phyloP scores from a whole-genome alignment of 2,329 filamentous ascomycete genomes.

The Xylariomycetidae sp. region DNA sequence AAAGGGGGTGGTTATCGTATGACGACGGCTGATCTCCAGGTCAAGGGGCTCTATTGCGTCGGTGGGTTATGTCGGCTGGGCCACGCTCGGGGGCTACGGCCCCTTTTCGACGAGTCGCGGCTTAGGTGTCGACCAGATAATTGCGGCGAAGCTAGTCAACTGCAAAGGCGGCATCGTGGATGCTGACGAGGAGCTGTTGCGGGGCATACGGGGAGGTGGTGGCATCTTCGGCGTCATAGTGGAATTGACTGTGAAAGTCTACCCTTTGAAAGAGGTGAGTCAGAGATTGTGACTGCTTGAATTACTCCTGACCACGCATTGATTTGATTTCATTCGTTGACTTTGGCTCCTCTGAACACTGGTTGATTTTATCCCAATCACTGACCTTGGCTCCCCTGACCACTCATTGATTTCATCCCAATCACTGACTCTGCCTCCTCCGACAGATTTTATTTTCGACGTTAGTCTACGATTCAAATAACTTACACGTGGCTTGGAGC shows the following conservation, averaged over 20 bases:
- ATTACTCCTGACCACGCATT: too few species aligned
- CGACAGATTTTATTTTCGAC: too few species aligned
- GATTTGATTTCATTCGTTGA: too few species aligned
- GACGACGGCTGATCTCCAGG: neutral
- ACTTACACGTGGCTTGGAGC: too few species aligned
- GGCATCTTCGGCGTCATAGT: conserved; percentile 35
- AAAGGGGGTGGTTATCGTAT: neutral
- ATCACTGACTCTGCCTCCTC: too few species aligned
- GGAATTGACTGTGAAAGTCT: conserved; percentile 35
- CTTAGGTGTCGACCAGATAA: conserved; percentile 32
- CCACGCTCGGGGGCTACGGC: conserved; percentile 30
- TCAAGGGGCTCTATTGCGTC: conserved; percentile 16
- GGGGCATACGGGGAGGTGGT: conserved; percentile 35
- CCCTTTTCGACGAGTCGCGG: conserved; percentile 26
- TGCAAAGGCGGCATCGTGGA: conserved; percentile 30
- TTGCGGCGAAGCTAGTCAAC: conserved; percentile 34
- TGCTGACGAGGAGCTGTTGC: conserved; percentile 31
- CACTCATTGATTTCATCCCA: too few species aligned
- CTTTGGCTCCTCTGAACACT: too few species aligned
- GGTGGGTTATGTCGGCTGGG: conserved; percentile 31
- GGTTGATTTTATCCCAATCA: too few species aligned
- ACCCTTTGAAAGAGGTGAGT: conserved; percentile 27
- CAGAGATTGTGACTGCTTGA: too few species aligned
- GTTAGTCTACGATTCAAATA: too few species aligned
- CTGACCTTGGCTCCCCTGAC: too few species aligned